Base-by-base conservation (phyloP, 306 rosid genomes). In the Spatholobus suberectus region DNA sequence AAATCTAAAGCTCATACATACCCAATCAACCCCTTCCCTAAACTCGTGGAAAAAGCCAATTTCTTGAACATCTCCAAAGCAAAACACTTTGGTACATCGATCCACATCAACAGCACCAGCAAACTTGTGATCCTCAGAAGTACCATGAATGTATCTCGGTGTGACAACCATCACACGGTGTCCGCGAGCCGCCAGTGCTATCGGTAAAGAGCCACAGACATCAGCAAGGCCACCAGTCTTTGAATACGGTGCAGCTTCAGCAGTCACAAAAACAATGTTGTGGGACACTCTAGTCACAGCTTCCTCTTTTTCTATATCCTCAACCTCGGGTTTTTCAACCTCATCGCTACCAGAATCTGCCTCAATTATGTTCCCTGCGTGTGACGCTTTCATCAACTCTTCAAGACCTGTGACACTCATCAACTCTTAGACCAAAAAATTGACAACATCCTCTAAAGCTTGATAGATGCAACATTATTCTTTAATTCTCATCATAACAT, bases 151-250 rank as follows among this genome's bases (percentile, higher is more conserved):
- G 83, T 94, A 94, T 78, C 91, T 90, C 1, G 98, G 98, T 20
- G 96, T 91, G 78, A 94, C 81, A 79, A 94, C 98, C 98, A 94
- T 94, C 26, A 92, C 98, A 54, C 96, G 94, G 78, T 94, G 98
- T 21, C 97, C 98, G 0, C 96, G 93, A 49, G 80, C 84, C 10
- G 94, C 98, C 14, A 94, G 85, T 32, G 94, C 94, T 69, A 90
- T 81, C 14, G 98, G 97, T 89, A 94, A 84, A 76, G 98, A 92
- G 58, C 98, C 98, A 87, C 97, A 94, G 70, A 94, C 98, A 94
- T 94, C 98, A 41, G 90, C 98, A 67, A 94, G 88, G 15, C 98
- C 98, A 61, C 97, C 98, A 0, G 98, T 92, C 88, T 94, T 94
- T 1, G 97, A 94, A 89, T 91, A 94, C 8, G 98, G 98, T 5